Conservation (phyloP, 164 flowering plant genomes). For the Kingdonia uniflora region DNA sequence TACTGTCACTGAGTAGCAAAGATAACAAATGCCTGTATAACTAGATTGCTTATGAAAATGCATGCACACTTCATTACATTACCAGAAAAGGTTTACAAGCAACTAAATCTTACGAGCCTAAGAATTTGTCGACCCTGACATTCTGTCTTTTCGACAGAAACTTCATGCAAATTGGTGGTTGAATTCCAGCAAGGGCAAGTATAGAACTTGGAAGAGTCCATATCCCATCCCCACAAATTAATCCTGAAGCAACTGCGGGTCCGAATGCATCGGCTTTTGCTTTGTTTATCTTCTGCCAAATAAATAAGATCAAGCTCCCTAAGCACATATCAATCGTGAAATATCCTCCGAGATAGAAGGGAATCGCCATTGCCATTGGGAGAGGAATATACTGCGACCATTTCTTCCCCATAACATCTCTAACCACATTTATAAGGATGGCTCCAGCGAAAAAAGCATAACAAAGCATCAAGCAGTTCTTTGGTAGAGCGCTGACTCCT, state of each 20-base stretch:
- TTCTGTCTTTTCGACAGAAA: conserved; percentile 31
- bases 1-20: too few relatives aligned
- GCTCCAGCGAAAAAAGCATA: conserved; percentile 32
- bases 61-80: too few relatives aligned
- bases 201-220: conserved; percentile 49
- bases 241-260: conserved; percentile 51
- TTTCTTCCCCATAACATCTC: conserved; percentile 22
- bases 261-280: conserved; percentile 39
- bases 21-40: too few relatives aligned
- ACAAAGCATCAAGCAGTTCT: conserved; percentile 39
- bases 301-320: conserved; percentile 43
- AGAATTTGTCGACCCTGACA: conserved; percentile 25
- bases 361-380: conserved; percentile 65
- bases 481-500: conserved; percentile 40
- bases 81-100: neutral
- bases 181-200: conserved; percentile 31
- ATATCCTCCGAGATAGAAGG: conserved; percentile 44
- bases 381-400: conserved; percentile 31
- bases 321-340: conserved; percentile 52
- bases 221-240: conserved; percentile 52
- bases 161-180: conserved; percentile 51
- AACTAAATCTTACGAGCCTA: conserved; percentile 4
- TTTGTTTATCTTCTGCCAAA: conserved; percentile 35
- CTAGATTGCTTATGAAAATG: too few relatives aligned
- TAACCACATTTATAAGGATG: conserved; percentile 25